phyloP scores from a whole-genome alignment of 177 flowering plant species.

The Vitis hybrid region DNA sequence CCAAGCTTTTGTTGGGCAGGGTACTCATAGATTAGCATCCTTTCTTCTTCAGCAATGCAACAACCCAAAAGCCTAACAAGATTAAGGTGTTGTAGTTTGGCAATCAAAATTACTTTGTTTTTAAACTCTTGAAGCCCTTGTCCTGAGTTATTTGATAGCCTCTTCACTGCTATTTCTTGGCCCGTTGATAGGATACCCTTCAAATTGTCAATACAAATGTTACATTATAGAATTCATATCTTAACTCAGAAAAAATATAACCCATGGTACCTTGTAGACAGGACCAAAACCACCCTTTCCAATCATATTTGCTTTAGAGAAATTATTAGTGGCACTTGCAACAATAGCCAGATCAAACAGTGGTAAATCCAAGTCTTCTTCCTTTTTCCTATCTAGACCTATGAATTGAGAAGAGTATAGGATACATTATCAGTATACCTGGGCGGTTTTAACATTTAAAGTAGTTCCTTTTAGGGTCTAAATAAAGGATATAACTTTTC shows the following conservation, averaged over 20 bases:
- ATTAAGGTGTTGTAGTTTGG: slow-evolving; percentile 37
- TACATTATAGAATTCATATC: too few species aligned
- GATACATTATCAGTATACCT: background rate
- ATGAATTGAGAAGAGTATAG: background rate
- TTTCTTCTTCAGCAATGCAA: slow-evolving; percentile 27
- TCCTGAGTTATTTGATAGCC: background rate
- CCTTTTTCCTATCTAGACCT: background rate
- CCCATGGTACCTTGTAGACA: slow-evolving; percentile 25
- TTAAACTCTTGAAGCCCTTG: slow-evolving; percentile 13
- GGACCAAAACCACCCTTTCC: slow-evolving; percentile 38
- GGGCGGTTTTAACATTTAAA: background rate
- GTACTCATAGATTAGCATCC: slow-evolving; percentile 30
- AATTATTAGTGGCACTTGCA: slow-evolving; percentile 28
- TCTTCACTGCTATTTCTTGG: slow-evolving; percentile 7
- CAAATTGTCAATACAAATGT: too few species aligned
- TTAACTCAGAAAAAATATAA: background rate
- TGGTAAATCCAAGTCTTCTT: slow-evolving; percentile 20
- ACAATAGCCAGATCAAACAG: slow-evolving; percentile 16
- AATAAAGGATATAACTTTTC: too few species aligned
- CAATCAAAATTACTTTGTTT: slow-evolving; percentile 15
- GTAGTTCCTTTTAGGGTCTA: background rate
- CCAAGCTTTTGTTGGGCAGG: slow-evolving; percentile 23
- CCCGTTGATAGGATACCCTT: slow-evolving; percentile 5
- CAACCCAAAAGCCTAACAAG: slow-evolving; percentile 36
- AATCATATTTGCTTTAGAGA: slow-evolving; percentile 21